Evolutionary conservation across 2,329 filamentous ascomycete genomes (phyloP), one percentile per base, ranked within the genome.

Genomic region (Fusarium transvaalense): DNA sequence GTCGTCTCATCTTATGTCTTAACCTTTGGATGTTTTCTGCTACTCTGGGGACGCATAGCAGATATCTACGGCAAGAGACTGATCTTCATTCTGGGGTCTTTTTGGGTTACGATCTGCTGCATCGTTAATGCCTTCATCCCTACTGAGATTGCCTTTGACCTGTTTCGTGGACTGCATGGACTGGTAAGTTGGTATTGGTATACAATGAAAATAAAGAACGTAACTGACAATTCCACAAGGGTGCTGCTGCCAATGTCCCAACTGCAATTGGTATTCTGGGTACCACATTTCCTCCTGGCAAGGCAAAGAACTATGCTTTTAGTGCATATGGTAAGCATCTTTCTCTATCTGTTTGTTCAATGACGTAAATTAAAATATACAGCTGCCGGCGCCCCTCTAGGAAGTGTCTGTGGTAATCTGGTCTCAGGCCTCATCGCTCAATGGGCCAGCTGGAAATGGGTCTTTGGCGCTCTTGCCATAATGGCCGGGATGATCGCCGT

Each of bases 211-310:
- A 17, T 5, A n/a, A 19, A 21, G n/a, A 8, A 19, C 14, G 9
- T 10, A 2, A 52, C 48, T 65, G 35, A 71, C 13, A 4, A 12
- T 21, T 8, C 12, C 10, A 8, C 29, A 17, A 86, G 78, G 89
- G 89, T 3, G 88, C 88, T 27, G 90, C 90, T 3, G 88, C 89
- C 17, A 92, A 91, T 72, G 88, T 92, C 1, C 90, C 90, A 0
- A 91, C 89, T 0, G 90, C 90, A 0, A 87, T 92, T 72, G 90
- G 90, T 0, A 92, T 92, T 38, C 76, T 92, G 4, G 89, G 89
- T 1, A 86, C 86, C 2, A 91, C 88, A 0, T 92, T 92, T 56
- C 85, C 86, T 2, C 89, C 89, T 0, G 88, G 90, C 0, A 89
- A 87, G 66, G 86, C 89, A 6, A 92, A 91, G 78, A 92, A 91